Evolutionary conservation across 495 filamentous ascomycete genomes (phyloP), one percentile per base, ranked within the genome.

Genomic region (Astrocystis sublimbata): DNA sequence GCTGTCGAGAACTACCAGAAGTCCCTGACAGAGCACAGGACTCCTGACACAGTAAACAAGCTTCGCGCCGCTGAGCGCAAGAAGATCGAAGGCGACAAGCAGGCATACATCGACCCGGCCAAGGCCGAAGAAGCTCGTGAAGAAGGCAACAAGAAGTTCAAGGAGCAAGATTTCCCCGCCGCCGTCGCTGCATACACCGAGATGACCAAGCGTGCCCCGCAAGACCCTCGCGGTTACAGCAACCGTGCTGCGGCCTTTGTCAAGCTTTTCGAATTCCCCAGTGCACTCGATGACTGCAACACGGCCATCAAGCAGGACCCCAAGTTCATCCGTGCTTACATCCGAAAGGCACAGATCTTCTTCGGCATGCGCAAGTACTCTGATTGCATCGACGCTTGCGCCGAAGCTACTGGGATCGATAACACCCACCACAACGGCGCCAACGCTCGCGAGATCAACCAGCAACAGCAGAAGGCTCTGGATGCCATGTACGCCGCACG

Each of bases 341-440:
- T 98, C 67, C 87, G 94, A 68, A 98, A 97, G 80, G 92, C 92
- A 0, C 91, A 96, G 75, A 91, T 93, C 15, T 89, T 89, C 72
- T 89, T 96, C 63, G 92, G 91, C 59, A 99, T 99, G 94, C 89
- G 92, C 68, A 92, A 99, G 75, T 98, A 96, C 79, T 96, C 86
- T 79, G 92, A 89, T 73, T 96, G 90, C 68, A 79, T 97, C 43
- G 96, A 98, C 71, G 89, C 87, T 19, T 96, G 92, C 80, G 85
- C 85, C 35, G 91, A 92, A 64, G 94, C 96, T 3, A 76, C 81
- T 2, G 83, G 87, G 61, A 84, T 92, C 17, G 96, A 99, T 72
- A 85, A 76, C 24, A 77, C 80, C 56, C 75, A 81, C 66, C 70
- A 82, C 71, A 83, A 86, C 57, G 86, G 87, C 51, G 90, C 87